Evolutionary conservation across 169 alveolate species (phyloP).

Genomic region (Cryptosporidium baileyi): DNA sequence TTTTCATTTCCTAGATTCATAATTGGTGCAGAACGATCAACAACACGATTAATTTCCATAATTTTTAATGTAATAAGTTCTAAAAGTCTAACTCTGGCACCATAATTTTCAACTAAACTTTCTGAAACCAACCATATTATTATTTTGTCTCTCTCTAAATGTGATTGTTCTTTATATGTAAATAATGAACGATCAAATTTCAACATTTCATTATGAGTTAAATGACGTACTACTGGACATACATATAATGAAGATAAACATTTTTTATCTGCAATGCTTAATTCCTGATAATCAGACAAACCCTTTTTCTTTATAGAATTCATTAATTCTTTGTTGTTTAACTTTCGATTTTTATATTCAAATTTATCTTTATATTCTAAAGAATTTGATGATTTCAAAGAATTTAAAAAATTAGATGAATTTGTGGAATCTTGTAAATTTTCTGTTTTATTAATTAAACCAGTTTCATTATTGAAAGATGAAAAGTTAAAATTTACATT

Average conservation of each 20-base stretch:
- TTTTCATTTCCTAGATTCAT: slow-evolving; percentile 11
- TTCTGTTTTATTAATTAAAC: too few species aligned
- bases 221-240: slow-evolving; percentile 26
- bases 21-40: slow-evolving; percentile 20
- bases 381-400: too few species aligned
- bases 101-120: slow-evolving; percentile 42
- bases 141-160: background rate
- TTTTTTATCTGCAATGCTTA: too few species aligned
- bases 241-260: slow-evolving; percentile 9
- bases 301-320: too few species aligned
- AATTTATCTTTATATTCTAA: too few species aligned
- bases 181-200: background rate
- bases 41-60: background rate
- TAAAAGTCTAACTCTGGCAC: slow-evolving; percentile 34
- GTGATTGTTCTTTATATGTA: background rate
- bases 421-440: too few species aligned
- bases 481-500: too few species aligned
- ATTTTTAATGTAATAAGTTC: background rate
- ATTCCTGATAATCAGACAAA: too few species aligned
- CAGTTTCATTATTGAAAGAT: too few species aligned
- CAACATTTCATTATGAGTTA: background rate
- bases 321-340: too few species aligned
- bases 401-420: too few species aligned
- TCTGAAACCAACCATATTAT: slow-evolving; percentile 41
- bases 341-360: too few species aligned